Evolutionary conservation across 352 stramenopile genomes (phyloP).

Genomic region (Globisporangium spinosum): DNA sequence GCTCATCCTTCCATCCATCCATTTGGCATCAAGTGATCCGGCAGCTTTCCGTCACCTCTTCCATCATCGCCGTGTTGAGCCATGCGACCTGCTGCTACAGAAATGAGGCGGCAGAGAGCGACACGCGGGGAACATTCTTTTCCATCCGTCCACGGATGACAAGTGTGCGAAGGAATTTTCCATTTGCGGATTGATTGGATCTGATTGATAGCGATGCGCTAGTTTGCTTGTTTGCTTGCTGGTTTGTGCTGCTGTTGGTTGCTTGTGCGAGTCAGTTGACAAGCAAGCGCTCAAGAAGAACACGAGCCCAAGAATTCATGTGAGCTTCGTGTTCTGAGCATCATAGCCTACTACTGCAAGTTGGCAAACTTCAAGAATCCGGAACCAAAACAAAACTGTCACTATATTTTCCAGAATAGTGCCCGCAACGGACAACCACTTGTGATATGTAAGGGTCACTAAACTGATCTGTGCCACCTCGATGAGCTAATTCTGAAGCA

Average conservation of each 20-base stretch:
- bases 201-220: background rate
- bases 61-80: background rate
- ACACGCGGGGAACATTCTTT: background rate
- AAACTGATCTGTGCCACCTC: background rate
- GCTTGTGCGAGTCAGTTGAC: background rate
- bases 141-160: background rate
- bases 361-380: background rate
- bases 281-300: no score
- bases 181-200: background rate
- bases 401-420: background rate
- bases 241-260: background rate
- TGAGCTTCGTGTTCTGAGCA: no score
- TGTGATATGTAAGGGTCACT: background rate
- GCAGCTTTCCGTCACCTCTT: background rate
- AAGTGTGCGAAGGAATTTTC: background rate
- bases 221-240: background rate
- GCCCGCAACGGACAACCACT: background rate
- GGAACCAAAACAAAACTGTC: background rate
- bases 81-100: background rate
- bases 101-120: background rate
- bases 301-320: no score
- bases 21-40: background rate
- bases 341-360: background rate
- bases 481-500: slow-evolving; percentile 13
- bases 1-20: background rate